phyloP scores from a whole-genome alignment of 208 protist species.

The Trypanosoma boissoni region DNA sequence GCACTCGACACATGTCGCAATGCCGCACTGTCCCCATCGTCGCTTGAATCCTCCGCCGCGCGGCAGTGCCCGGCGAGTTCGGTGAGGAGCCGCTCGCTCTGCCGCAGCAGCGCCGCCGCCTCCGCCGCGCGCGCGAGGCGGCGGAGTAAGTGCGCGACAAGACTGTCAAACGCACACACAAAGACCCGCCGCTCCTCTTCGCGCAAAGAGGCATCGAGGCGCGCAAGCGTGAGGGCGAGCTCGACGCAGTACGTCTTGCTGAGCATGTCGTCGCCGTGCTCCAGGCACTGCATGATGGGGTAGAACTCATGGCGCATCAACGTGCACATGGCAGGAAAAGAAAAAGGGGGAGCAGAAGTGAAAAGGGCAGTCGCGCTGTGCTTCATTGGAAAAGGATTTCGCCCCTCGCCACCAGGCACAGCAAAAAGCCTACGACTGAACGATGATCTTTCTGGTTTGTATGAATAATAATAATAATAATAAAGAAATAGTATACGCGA shows the following conservation, averaged over 20 bases:
- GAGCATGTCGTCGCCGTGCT: constrained; percentile 26
- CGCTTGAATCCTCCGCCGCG: constrained; percentile 26
- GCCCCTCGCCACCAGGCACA: no score
- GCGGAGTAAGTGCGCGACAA: constrained; percentile 40
- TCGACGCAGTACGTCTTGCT: constrained; percentile 68
- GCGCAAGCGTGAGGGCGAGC: constrained; percentile 62
- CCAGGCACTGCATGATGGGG: constrained; percentile 55
- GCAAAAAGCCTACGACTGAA: no score
- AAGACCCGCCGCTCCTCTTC: constrained; percentile 64
- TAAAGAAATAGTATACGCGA: no score
- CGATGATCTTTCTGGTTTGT: no score
- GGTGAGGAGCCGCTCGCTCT: constrained; percentile 36
- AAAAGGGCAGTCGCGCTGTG: constrained; percentile 3
- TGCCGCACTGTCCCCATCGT: no score
- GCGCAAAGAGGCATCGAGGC: constrained; percentile 63
- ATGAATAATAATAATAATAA: no score
- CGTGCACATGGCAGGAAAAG: constrained; percentile 45
- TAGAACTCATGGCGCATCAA: constrained; percentile 63
- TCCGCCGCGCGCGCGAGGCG: constrained; percentile 41
- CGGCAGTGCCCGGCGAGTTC: constrained; percentile 45
- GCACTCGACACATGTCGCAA: no score
- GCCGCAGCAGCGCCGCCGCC: constrained; percentile 31
- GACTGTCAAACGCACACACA: constrained; percentile 63
- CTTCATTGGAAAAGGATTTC: no score
- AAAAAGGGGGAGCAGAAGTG: background rate